Evolutionary conservation across 352 stramenopile genomes (phyloP).

Genomic region (Phytophthora brassicae): DNA sequence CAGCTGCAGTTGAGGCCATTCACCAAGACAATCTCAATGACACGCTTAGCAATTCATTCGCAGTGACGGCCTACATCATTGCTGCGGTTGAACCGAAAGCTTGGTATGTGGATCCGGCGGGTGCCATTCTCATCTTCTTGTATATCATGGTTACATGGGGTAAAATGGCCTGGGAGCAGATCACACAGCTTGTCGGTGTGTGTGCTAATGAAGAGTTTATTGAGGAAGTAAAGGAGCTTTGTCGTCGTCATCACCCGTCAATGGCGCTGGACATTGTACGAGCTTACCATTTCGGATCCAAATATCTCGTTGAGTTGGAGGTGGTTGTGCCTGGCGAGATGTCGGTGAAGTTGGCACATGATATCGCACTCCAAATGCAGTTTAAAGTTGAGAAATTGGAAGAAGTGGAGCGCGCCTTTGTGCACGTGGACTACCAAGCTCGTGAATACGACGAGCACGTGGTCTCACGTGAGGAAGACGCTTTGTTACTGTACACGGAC

Average conservation of each 20-base stretch:
- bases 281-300: constrained; percentile 94
- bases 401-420: constrained; percentile 93
- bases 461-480: constrained; percentile 53
- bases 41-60: constrained; percentile 90
- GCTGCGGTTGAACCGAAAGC: constrained; percentile 41
- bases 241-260: constrained; percentile 58
- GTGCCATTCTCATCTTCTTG: constrained; percentile 92
- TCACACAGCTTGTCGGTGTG: constrained; percentile 78
- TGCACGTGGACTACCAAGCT: constrained; percentile 94
- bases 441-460: constrained; percentile 78
- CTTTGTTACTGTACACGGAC: constrained; percentile 49
- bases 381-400: constrained; percentile 92
- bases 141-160: constrained; percentile 94
- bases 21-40: constrained; percentile 96
- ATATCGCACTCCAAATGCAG: constrained; percentile 94
- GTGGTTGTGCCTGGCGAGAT: constrained; percentile 91
- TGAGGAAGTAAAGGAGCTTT: constrained; percentile 82
- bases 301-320: constrained; percentile 95
- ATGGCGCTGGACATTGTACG: constrained; percentile 90
- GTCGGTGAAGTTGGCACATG: constrained; percentile 90
- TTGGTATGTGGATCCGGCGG: constrained; percentile 92
- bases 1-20: constrained; percentile 53
- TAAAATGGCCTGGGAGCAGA: constrained; percentile 91
- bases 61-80: constrained; percentile 74
- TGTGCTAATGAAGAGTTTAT: constrained; percentile 87